A percentile compares a stretch with the other conserved stretches of the same genome.
Evolutionary conservation across 768 basidiomycete genomes (phyloP).

Genomic region (Suillus ampliporus): DNA sequence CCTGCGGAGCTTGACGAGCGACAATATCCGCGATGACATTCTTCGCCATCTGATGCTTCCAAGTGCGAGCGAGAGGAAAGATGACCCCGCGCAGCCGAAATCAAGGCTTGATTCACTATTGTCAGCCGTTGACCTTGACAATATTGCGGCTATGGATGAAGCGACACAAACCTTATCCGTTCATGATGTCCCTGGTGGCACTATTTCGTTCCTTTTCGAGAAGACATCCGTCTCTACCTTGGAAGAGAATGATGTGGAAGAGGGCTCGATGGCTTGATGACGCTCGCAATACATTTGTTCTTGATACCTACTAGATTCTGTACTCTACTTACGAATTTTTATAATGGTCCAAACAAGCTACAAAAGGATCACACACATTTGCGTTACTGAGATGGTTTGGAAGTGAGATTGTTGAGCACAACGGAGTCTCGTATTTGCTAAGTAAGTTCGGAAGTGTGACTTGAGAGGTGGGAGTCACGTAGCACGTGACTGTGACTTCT

Average conservation of each 20-base stretch:
- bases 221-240: constrained; percentile 44
- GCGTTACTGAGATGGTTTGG: background rate
- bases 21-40: constrained; percentile 68
- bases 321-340: background rate
- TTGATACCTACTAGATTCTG: constrained; percentile 5
- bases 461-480: no score
- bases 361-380: background rate
- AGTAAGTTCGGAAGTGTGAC: no score
- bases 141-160: constrained; percentile 45
- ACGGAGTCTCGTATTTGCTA: no score
- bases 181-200: constrained; percentile 62
- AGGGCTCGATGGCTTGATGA: background rate
- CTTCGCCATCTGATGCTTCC: constrained; percentile 52
- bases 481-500: constrained; percentile 2
- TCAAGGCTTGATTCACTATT: constrained; percentile 41
- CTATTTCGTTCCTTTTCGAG: constrained; percentile 80
- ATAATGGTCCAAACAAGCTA: background rate
- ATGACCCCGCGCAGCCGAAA: constrained; percentile 20
- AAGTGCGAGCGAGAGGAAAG: constrained; percentile 22
- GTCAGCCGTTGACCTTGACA: constrained; percentile 54
- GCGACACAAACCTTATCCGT: constrained; percentile 44
- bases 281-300: background rate
- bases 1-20: constrained; percentile 48
- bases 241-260: constrained; percentile 18
- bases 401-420: background rate